Base-by-base conservation (phyloP, 352 stramenopile genomes). In the Blastocystis hominis region DNA sequence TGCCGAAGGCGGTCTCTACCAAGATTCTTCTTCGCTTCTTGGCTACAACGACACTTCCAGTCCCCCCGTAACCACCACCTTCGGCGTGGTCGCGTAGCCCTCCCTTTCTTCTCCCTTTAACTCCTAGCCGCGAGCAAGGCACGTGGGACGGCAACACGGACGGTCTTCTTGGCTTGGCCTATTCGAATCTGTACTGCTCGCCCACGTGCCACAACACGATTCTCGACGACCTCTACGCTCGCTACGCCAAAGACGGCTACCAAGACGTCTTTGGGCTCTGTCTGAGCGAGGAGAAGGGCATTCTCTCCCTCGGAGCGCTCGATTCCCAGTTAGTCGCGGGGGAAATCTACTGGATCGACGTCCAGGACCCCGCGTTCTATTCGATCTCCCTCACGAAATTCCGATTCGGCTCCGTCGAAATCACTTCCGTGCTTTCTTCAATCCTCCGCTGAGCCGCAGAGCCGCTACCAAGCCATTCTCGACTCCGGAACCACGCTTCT, bases 1-100 rank as follows among this genome's bases (percentile, higher is more conserved):
- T 56, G 68, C 68, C 24, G 68, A 78, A 78, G 68, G 68, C 6
- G 68, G 68, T 62, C 53, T 78, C n/a, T 38, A 61, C 30, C 68
- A 38, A 0, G 68, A 78, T 78, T 0, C n/a, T 24, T 24, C 42
- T 15, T 75, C 63, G 50, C 50, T 59, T 1, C 36, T 34, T 53
- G 63, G 38, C 38, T 75, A 40, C 38, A 75, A 40, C 30, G 24
- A 75, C 9, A 75, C 17, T 30, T 7, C 24, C 3, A 30, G 4
- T 34, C 24, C 53, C 20, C n/a, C 38, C 2, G 34, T 44, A 59
- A 7, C 30, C 0, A 24, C 68, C n/a, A 59, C 36, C n/a, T 30
- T 54, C 17, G 36, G 36, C 55, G 15, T 78, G 17, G 24, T 44
- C 2, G 5, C 38, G 68, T 78, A 54, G 30, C 24, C 5, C 38